Conservation (phyloP, 2,329 filamentous ascomycete species). For the Fusarium paranaense region DNA sequence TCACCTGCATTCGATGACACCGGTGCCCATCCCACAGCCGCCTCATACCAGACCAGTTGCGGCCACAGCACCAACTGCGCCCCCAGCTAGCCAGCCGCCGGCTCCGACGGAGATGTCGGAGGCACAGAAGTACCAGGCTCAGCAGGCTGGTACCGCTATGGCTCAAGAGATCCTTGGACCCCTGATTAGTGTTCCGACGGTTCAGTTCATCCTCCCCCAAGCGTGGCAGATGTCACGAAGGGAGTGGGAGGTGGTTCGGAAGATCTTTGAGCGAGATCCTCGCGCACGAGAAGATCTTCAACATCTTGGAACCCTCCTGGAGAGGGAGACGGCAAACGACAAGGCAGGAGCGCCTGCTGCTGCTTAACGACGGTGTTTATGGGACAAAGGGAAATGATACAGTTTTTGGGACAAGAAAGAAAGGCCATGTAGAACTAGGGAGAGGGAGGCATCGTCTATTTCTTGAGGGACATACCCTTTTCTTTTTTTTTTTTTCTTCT, state of each 20-base stretch:
- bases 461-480: not conserved
- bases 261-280: slow-evolving; percentile 74
- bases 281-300: slow-evolving; percentile 72
- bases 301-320: slow-evolving; percentile 66
- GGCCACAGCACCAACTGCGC: slow-evolving; percentile 10
- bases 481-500: not conserved
- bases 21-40: slow-evolving; percentile 52
- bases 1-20: slow-evolving; percentile 50
- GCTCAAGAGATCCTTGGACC: slow-evolving; percentile 74
- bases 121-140: slow-evolving; percentile 54
- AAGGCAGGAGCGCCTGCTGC: slow-evolving; percentile 21
- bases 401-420: slow-evolving; percentile 7
- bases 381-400: not conserved
- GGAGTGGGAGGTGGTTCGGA: slow-evolving; percentile 80
- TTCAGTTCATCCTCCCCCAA: slow-evolving; percentile 76
- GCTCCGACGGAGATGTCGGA: slow-evolving; percentile 44
- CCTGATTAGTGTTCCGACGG: slow-evolving; percentile 72
- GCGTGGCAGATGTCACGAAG: slow-evolving; percentile 75
- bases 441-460: slow-evolving; percentile 5
- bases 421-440: slow-evolving; percentile 16
- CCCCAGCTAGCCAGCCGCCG: slow-evolving; percentile 33
- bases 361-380: slow-evolving; percentile 13
- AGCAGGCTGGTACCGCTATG: slow-evolving; percentile 65
- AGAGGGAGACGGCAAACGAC: slow-evolving; percentile 56
- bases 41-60: slow-evolving; percentile 40